Evolutionary conservation across 2,329 filamentous ascomycete species (phyloP).

Genomic region (Colletotrichum sp.): DNA sequence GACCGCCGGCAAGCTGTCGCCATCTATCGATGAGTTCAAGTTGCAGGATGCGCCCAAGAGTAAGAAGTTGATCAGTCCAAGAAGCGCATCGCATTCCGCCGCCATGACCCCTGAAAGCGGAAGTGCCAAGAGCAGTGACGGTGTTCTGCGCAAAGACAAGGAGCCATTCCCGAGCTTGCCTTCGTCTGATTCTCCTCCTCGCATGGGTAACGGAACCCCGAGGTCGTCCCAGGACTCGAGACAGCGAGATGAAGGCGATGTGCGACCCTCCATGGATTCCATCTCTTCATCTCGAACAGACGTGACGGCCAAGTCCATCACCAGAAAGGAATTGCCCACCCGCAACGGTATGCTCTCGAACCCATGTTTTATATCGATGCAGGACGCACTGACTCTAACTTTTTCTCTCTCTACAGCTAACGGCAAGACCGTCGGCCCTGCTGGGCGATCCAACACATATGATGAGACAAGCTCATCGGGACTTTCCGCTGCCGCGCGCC

Average conservation of each 20-base stretch:
- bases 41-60: slow-evolving; percentile 81
- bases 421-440: slow-evolving; percentile 27
- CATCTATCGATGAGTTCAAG: slow-evolving; percentile 69
- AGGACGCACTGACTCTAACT: slow-evolving; percentile 23
- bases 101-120: slow-evolving; percentile 41
- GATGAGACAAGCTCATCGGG: slow-evolving; percentile 25
- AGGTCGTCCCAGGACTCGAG: slow-evolving; percentile 66
- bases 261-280: slow-evolving; percentile 48
- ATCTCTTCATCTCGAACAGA: slow-evolving; percentile 44
- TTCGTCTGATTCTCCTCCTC: slow-evolving; percentile 36
- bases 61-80: slow-evolving; percentile 49
- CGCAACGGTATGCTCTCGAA: slow-evolving; percentile 44
- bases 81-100: slow-evolving; percentile 50
- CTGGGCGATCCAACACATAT: slow-evolving; percentile 25
- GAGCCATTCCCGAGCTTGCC: slow-evolving; percentile 24
- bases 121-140: slow-evolving; percentile 39
- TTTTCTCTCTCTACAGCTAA: slow-evolving; percentile 34
- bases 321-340: slow-evolving; percentile 68
- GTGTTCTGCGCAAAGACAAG: slow-evolving; percentile 40
- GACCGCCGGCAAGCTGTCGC: slow-evolving; percentile 40
- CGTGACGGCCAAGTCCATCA: slow-evolving; percentile 52
- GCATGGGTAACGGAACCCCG: slow-evolving; percentile 41
- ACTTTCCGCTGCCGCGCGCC: slow-evolving; percentile 25
- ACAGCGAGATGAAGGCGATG: slow-evolving; percentile 58
- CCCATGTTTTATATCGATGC: slow-evolving; percentile 21